A percentile compares a stretch with the other conserved stretches of the same genome.
These are phyloP conservation scores for Salvia hispanica DNA, from an alignment of 257 asterid genomes.

Conservation along the genomic window DNA sequence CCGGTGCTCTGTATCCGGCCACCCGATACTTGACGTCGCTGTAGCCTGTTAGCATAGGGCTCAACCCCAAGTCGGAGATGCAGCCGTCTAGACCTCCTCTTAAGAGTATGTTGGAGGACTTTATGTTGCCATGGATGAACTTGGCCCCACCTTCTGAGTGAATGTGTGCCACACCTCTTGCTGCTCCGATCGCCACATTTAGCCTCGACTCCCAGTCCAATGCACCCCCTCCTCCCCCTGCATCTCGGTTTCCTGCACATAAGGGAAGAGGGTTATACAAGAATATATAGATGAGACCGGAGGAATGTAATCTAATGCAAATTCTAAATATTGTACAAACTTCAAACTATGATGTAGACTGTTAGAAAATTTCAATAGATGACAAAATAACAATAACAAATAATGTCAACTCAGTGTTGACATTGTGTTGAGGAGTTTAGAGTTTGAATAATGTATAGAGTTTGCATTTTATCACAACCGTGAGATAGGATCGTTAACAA, in stretches of 20 bases:
- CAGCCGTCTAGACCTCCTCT: conserved; percentile 53
- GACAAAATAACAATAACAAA: too few species aligned
- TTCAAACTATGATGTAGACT: too few species aligned
- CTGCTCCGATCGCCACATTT: conserved; percentile 74
- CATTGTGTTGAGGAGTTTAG: too few species aligned
- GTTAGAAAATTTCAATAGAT: too few species aligned
- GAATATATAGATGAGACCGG: too few species aligned
- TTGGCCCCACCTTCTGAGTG: conserved; percentile 66
- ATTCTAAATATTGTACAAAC: too few species aligned
- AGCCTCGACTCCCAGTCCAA: conserved; percentile 86
- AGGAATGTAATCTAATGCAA: too few species aligned
- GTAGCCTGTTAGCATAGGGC: conserved; percentile 53
- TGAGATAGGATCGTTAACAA: too few species aligned
- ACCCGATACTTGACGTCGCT: conserved; percentile 54
- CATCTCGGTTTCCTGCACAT: conserved; percentile 49
- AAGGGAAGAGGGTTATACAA: too few species aligned
- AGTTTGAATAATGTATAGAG: too few species aligned
- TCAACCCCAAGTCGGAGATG: conserved; percentile 71
- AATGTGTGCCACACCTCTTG: conserved; percentile 72
- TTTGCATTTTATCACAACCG: too few species aligned
- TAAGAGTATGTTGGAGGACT: conserved; percentile 81
- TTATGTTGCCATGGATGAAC: conserved; percentile 77
- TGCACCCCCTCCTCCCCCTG: conserved; percentile 49
- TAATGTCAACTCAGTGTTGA: too few species aligned
- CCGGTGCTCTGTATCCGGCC: conserved; percentile 89